Evolutionary conservation across 2,329 filamentous ascomycete species (phyloP), one percentile per base, ranked within the genome.

Genomic region (Colletotrichum ledebouriae): DNA sequence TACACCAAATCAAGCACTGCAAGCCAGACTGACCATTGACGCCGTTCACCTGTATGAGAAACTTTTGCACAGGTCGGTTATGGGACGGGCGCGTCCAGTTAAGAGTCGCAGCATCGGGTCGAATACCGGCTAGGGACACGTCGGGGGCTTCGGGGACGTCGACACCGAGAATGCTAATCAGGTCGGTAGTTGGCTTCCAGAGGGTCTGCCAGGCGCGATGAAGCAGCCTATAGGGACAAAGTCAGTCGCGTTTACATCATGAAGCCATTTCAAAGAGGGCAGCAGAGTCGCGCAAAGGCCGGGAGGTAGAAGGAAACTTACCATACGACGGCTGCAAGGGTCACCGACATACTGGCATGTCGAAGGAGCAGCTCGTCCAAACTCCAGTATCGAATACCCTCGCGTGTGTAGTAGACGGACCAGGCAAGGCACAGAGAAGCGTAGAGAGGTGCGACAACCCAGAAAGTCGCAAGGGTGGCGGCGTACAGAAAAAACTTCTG

Each of bases 41-140:
- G 47, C 95, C 95, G 79, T 99, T 98, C 72, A 99, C 90, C 77
- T 97, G 93, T 59, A 99, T 93, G 52, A 95, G 87, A 76, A 97
- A 96, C 80, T 94, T 97, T 60, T 94, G 87, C 61, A 97, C 92
- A 3, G 92, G 86, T 44, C 87, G 85, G 70, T 86, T 88, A 49
- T 82, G 78, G 3, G 84, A 87, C 0, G 93, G 91, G 68, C 90
- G 88, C 70, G 94, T 93, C 96, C 96, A 99, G 78, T 94, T 94
- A 49, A 99, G 85, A 34, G 94, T 92, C 37, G 97, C 92, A 64
- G 94, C 93, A 77, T 97, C 93, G 33, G 93, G 87, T 73, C 92
- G 92, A 74, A 99, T 96, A 71, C 92, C 94, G 63, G 95, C 94
- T 39, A 99, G 88, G 59, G 94, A 97, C 46, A 98, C 92, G 76